Evolutionary conservation across 2,329 filamentous ascomycete species (phyloP), one percentile per base, ranked within the genome.

Genomic region (Cytospora schulzeri): DNA sequence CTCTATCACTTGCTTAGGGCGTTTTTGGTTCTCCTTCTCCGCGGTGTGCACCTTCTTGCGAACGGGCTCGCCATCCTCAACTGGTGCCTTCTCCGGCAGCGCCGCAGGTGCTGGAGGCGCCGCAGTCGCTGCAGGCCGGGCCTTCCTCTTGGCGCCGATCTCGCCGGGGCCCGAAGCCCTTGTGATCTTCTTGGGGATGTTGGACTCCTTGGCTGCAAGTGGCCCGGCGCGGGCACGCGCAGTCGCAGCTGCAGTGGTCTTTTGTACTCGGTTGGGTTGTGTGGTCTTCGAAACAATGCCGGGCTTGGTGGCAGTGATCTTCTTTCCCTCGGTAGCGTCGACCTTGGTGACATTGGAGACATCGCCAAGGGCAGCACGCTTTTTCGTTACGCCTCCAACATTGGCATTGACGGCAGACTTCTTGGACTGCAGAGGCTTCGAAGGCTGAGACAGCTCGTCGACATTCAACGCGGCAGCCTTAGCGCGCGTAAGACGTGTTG

Each of bases 281-380:
- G 89, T 86, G 64, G 89, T 86, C 80, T 97, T 97, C 56, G 92
- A 92, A 50, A 92, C 85, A 31, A 93, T 81, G 63, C 88, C 88
- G 64, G 79, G 79, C 79, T 93, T 90, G 74, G 81, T 82, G 50
- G 81, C 76, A 54, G 82, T 57, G 62, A 62, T 79, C 83, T 96
- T 97, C 83, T 96, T 96, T 70, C 84, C 86, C 63, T 91, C 90
- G 68, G 83, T 80, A 7, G 78, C 82, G 61, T 91, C 91, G 56
- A 85, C 84, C 77, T 97, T 98, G 72, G 88, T 88, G 68, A 96
- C 90, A 80, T 99, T 99, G 85, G 93, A 98, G 71, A 97, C 91
- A 81, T 99, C 95, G 65, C 91, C 93, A 45, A 99, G 85, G 57
- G 92, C 93, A 71, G 90, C 86, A 74, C 95, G 92, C 81, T 91